Base-by-base conservation (phyloP, 257 asterid species). In the Lantana camara region DNA sequence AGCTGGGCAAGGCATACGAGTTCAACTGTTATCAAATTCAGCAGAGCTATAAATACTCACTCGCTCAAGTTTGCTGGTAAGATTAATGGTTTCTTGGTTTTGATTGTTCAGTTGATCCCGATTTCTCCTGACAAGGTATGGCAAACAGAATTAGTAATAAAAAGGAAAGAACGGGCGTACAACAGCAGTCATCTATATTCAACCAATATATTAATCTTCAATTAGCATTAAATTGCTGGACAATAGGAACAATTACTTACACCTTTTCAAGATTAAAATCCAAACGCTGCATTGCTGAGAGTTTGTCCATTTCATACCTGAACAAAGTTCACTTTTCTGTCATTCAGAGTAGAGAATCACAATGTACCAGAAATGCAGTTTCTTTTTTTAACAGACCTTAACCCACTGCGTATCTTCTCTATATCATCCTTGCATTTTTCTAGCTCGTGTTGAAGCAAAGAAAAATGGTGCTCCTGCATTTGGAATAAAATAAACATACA, bases 241-340 rank as follows among this genome's bases (percentile, higher is more conserved):
- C 49, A 19, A 20, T 29, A 17, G 45, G 3, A 34, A 63, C 49
- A 34, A 59, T n/a, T n/a, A n/a, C 79, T 65, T 76, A 92, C 99
- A 96, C 99, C 62, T 86, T 88, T 72, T 94, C 99, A 47, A 94
- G 99, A 73, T 94, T 94, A 66, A 90, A 80, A 81, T 94, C 99
- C 87, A 94, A 75, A 60, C 95, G 93, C 77, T 88, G 95, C 73
- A 96, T 96, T 34, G 99, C 99, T 1, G 89, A 84, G 56, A 86
- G 97, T 77, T 84, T 88, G 76, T 94, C 99, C 12, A 94, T 73
- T 81, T 94, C 99, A 70, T 94, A 83, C 83, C 99, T 94, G 73
- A 66, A 80, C 0, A 29, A 62, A 61, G 24, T 54, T 57, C 32
- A 54, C 7, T 19, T 23, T 16, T 71, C 19, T 14, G 70, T 50